Conservation (phyloP, 1,284 basidiomycete species). For the Neotropicomus parvogracilis region DNA sequence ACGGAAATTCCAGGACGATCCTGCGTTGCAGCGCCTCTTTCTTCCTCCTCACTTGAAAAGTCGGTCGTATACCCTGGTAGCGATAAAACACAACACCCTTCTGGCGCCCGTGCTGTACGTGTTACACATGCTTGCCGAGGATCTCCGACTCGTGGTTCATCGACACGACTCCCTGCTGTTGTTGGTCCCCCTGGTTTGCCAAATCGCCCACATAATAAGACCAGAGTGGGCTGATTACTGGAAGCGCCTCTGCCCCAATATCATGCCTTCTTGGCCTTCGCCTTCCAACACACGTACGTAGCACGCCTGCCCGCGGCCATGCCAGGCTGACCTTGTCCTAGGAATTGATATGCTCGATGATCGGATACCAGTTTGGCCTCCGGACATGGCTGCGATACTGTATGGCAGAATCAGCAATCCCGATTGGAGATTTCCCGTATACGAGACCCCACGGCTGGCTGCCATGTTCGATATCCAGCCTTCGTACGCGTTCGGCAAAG, state of each 20-base stretch:
- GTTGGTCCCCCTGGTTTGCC: constrained; percentile 63
- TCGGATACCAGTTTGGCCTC: constrained; percentile 65
- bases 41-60: constrained; percentile 37
- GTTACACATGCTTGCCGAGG: constrained; percentile 76
- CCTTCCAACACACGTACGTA: constrained; percentile 43
- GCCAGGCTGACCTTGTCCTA: constrained; percentile 23
- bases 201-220: constrained; percentile 62
- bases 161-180: constrained; percentile 53
- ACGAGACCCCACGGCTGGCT: constrained; percentile 49
- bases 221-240: constrained; percentile 88
- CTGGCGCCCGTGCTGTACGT: constrained; percentile 59
- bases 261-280: constrained; percentile 54
- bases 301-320: neutral
- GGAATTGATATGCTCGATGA: constrained; percentile 53
- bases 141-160: constrained; percentile 54
- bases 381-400: constrained; percentile 60
- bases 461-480: constrained; percentile 49
- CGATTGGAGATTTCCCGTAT: constrained; percentile 59
- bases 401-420: constrained; percentile 63
- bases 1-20: constrained; percentile 56
- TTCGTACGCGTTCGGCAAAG: constrained; percentile 57
- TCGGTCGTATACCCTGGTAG: constrained; percentile 22
- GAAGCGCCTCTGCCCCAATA: constrained; percentile 69
- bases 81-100: constrained; percentile 37
- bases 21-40: constrained; percentile 45